These are phyloP conservation scores for Tetracentron sinense DNA, from an alignment of 164 flowering plant genomes.

Conservation along the genomic window DNA sequence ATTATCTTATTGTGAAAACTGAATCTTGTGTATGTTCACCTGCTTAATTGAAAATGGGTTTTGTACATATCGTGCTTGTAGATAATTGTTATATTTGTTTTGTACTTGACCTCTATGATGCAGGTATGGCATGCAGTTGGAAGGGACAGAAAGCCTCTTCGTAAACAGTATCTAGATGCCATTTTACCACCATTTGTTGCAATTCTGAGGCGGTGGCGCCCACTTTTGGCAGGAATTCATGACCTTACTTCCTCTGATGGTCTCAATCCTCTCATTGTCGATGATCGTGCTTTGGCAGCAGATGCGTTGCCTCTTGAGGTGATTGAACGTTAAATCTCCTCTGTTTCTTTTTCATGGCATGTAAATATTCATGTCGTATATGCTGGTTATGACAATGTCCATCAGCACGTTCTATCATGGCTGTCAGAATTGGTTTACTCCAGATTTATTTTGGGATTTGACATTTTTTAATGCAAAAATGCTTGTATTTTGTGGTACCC, in stretches of 20 bases:
- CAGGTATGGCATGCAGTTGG: constrained; percentile 96
- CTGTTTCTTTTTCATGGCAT: background rate
- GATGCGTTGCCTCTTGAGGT: constrained; percentile 98
- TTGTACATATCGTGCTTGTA: no score
- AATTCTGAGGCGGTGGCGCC: constrained; percentile 92
- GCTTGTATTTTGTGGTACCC: background rate
- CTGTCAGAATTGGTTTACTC: background rate
- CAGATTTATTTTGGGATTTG: background rate
- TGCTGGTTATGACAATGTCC: background rate
- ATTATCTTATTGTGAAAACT: background rate
- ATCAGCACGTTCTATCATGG: background rate
- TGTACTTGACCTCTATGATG: constrained; percentile 23
- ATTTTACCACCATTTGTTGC: constrained; percentile 97
- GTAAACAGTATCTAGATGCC: constrained; percentile 87
- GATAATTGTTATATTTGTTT: constrained; percentile 6
- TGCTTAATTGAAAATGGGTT: background rate
- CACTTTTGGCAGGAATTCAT: constrained; percentile 91
- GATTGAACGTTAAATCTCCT: constrained; percentile 15
- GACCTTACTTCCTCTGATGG: constrained; percentile 94
- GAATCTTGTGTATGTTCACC: background rate
- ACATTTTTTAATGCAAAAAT: no score
- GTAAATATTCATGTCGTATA: background rate
- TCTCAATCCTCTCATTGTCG: constrained; percentile 79
- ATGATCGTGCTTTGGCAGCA: constrained; percentile 97
- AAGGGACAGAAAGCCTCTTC: constrained; percentile 71